These are phyloP conservation scores for Primulina huaijiensis DNA, from an alignment of 257 asterid genomes.

Conservation along the genomic window DNA sequence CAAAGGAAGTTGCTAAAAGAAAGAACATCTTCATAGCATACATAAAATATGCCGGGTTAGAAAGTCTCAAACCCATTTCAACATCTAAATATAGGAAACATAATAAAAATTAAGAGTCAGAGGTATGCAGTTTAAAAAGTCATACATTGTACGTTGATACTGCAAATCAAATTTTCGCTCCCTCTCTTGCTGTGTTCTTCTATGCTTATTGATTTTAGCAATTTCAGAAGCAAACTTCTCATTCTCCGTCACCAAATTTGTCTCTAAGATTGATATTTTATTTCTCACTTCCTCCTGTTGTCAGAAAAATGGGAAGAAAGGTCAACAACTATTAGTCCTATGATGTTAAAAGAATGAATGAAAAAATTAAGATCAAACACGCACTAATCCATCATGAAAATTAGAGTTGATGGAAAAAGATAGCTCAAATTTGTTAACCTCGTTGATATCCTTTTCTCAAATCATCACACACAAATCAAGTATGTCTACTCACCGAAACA, in stretches of 20 bases:
- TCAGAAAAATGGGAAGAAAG: slow-evolving; percentile 20
- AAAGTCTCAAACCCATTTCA: slow-evolving; percentile 2
- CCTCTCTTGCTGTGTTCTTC: slow-evolving; percentile 55
- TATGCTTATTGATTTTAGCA: slow-evolving; percentile 38
- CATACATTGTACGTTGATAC: slow-evolving; percentile 76
- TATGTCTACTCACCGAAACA: slow-evolving; percentile 49
- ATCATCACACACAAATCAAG: slow-evolving; percentile 10
- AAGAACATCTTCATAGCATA: background rate
- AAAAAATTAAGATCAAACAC: background rate
- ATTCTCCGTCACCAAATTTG: slow-evolving; percentile 45
- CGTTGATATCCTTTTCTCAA: slow-evolving; percentile 10
- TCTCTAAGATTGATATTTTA: slow-evolving; percentile 57
- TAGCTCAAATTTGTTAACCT: slow-evolving; percentile 7
- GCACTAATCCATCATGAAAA: slow-evolving; percentile 13
- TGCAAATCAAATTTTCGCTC: slow-evolving; percentile 70
- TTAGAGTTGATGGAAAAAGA: slow-evolving; percentile 7
- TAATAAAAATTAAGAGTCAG: background rate
- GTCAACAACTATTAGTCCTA: slow-evolving; percentile 6
- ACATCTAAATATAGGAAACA: slow-evolving; percentile 7
- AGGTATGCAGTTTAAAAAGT: slow-evolving; percentile 16
- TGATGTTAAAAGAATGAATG: slow-evolving; percentile 14
- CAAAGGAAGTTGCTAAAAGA: background rate
- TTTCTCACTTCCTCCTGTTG: slow-evolving; percentile 78
- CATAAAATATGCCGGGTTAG: background rate
- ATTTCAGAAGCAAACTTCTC: slow-evolving; percentile 48